phyloP scores from a whole-genome alignment of 805 yeast genomes.

The Monosporozyma yasuniensis region DNA sequence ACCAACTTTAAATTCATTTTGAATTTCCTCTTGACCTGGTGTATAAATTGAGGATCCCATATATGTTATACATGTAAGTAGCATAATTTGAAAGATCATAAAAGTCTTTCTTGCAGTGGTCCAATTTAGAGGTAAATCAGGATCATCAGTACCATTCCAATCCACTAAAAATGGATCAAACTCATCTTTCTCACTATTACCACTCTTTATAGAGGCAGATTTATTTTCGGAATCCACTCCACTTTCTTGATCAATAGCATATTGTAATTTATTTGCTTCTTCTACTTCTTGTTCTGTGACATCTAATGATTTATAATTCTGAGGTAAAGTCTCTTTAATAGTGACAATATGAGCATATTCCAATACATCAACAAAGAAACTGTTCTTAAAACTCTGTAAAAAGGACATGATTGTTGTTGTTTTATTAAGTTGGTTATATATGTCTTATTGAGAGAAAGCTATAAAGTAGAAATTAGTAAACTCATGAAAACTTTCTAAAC shows the following conservation, averaged over 20 bases:
- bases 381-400: slow-evolving; percentile 10
- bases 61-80: slow-evolving; percentile 44
- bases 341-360: slow-evolving; percentile 14
- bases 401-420: neutral
- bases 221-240: neutral
- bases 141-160: slow-evolving; percentile 34
- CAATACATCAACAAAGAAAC: slow-evolving; percentile 19
- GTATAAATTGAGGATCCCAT: slow-evolving; percentile 50
- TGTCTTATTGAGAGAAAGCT: neutral
- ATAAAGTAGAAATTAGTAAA: too few species aligned
- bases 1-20: slow-evolving; percentile 38
- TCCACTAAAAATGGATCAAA: slow-evolving; percentile 25
- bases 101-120: slow-evolving; percentile 33
- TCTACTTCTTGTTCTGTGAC: neutral
- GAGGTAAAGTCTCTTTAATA: slow-evolving; percentile 8
- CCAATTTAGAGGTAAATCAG: slow-evolving; percentile 54
- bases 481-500: too few species aligned
- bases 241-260: neutral
- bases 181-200: neutral
- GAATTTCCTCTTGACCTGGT: slow-evolving; percentile 41
- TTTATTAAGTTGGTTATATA: neutral
- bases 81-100: slow-evolving; percentile 33
- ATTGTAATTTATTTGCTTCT: neutral
- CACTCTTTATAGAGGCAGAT: neutral
- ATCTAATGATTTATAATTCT: neutral